Percentiles rank a stretch among this genome's conserved stretches.
Evolutionary conservation across 2,329 filamentous ascomycete genomes (phyloP).

Genomic region (Fusarium sp.): DNA sequence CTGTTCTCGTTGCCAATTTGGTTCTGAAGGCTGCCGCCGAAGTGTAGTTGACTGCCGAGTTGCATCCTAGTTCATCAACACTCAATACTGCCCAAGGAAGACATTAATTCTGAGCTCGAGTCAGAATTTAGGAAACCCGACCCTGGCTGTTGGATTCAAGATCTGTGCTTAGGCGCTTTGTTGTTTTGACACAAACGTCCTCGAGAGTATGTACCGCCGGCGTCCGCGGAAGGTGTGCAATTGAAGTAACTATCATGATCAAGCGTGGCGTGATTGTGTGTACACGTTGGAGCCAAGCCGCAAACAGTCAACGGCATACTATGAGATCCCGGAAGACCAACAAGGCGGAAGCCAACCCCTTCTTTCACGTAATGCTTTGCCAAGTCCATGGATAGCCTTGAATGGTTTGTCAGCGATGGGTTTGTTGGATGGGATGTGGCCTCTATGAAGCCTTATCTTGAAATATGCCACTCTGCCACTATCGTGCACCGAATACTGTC

Average conservation of each 20-base stretch:
- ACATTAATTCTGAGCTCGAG: not conserved
- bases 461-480: slow-evolving; percentile 4
- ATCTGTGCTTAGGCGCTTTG: not conserved
- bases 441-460: slow-evolving; percentile 13
- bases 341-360: not conserved
- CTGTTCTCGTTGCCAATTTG: not conserved
- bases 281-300: not conserved
- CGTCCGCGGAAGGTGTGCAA: not conserved
- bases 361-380: not conserved
- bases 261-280: not conserved
- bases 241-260: not conserved
- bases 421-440: slow-evolving; percentile 9
- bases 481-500: slow-evolving; percentile 1
- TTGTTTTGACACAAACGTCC: not conserved
- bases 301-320: not conserved
- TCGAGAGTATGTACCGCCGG: slow-evolving; percentile 2
- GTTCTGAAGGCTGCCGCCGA: not conserved
- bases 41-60: slow-evolving; percentile 5
- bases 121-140: slow-evolving; percentile 1
- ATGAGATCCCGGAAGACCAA: not conserved
- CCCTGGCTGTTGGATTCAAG: slow-evolving; percentile 5
- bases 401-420: slow-evolving; percentile 15
- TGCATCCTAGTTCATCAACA: slow-evolving; percentile 6
- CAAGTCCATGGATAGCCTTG: not conserved
- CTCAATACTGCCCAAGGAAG: slow-evolving; percentile 8